Base-by-base conservation (phyloP, 805 yeast species). In the Wickerhamiella sergipiensis region DNA sequence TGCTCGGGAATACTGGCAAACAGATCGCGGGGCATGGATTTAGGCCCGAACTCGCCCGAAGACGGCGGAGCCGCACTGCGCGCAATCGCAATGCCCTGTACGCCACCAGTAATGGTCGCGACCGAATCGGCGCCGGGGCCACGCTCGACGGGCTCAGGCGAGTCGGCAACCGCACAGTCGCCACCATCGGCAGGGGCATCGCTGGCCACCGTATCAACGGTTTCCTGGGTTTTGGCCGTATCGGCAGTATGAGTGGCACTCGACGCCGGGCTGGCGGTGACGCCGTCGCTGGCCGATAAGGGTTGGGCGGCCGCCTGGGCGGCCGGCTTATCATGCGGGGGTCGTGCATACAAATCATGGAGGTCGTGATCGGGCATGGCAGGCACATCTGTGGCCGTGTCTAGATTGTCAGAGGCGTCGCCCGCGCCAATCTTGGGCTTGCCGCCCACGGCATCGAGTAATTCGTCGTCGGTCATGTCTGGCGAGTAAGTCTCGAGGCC, bases 401-500 rank as follows among this genome's bases (percentile, higher is more conserved):
- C 46, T n/a, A 43, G n/a, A 21, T 23, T 24, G 31, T 29, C 9
- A 12, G 33, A 12, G 15, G 15, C 15, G 15, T 29, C 33, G 3
- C 4, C 12, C 15, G 33, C 4, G 4, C 33, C 33, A 17, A 18
- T 12, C 18, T 19, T 19, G 3, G 43, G 43, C 24, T 26, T 45
- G 39, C 38, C 39, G 39, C 31, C 38, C 10, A 68, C 54, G 18
- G 69, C 72, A 5, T 62, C 72, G 45, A 82, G 60, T 18, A 92
- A 64, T 64, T 85, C 85, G 2, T 76, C 76, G 57, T 82, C 86
- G 2, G 79, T 66, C 95, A 95, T 85, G 24, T 66, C 55, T 13
- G 73, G 77, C 52, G 85, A 82, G 61, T 74, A 83, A 61, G 87
- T 95, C 60, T 86, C 86, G 47, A 90, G 69, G 0, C 97, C 97